Evolutionary conservation across 129 eudicot species (phyloP).

Genomic region (Flaveria bidentis): DNA sequence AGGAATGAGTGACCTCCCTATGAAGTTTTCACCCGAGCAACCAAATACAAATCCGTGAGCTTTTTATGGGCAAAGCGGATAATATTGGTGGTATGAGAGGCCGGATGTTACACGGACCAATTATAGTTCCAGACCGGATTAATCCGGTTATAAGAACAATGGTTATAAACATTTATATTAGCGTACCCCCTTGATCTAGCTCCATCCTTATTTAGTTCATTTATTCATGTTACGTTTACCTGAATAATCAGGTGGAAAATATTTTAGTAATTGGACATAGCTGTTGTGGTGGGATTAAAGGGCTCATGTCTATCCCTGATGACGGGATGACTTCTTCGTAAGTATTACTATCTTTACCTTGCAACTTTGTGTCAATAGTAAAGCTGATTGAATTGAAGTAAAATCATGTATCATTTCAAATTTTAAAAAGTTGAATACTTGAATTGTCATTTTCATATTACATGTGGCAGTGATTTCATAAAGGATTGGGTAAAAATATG

Average conservation of each 20-base stretch:
- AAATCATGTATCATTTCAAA: background rate
- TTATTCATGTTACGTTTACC: background rate
- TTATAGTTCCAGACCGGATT: too few species aligned
- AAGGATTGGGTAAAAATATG: constrained; percentile 91
- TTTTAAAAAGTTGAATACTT: background rate
- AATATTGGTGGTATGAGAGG: too few species aligned
- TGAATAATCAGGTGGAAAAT: constrained; percentile 62
- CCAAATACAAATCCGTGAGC: too few species aligned
- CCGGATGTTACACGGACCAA: too few species aligned
- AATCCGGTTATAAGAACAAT: too few species aligned
- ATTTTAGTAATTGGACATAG: constrained; percentile 92
- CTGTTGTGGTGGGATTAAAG: constrained; percentile 94
- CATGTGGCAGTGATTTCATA: constrained; percentile 58
- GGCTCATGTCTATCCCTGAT: constrained; percentile 89
- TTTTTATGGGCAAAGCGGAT: too few species aligned
- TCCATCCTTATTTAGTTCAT: background rate
- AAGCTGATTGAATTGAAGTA: background rate
- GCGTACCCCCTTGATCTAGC: too few species aligned
- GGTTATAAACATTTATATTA: too few species aligned
- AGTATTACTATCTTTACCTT: constrained; percentile 16
- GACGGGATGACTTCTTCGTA: constrained; percentile 70
- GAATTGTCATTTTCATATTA: background rate
- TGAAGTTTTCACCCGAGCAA: too few species aligned
- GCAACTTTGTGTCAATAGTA: background rate
- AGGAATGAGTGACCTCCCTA: too few species aligned